Evolutionary conservation across 2,329 filamentous ascomycete species (phyloP).

Genomic region (Penicillium verrucosum): DNA sequence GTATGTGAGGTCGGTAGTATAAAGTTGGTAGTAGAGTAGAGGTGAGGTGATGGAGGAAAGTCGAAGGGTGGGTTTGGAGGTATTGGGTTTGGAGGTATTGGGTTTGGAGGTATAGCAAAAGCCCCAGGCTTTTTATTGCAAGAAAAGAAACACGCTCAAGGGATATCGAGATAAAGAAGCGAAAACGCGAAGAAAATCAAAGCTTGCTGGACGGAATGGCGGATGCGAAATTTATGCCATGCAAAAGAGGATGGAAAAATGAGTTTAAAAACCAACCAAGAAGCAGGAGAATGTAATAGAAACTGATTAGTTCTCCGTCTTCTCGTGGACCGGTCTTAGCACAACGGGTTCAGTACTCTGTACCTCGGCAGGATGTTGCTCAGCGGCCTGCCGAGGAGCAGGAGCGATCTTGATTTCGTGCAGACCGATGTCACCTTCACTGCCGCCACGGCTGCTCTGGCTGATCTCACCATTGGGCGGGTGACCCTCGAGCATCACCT

Average conservation of each 20-base stretch:
- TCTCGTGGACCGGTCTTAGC: slow-evolving; percentile 23
- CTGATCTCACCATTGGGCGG: slow-evolving; percentile 25
- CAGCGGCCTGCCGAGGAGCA: slow-evolving; percentile 31
- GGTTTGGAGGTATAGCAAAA: slow-evolving; percentile 15
- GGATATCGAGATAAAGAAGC: slow-evolving; percentile 27
- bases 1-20: background rate
- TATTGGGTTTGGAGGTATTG: too few species aligned
- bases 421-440: slow-evolving; percentile 29
- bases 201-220: slow-evolving; percentile 11
- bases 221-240: slow-evolving; percentile 1
- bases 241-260: background rate
- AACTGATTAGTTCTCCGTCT: slow-evolving; percentile 15
- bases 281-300: background rate
- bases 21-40: background rate
- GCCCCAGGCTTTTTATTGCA: slow-evolving; percentile 21
- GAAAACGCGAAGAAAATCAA: slow-evolving; percentile 12
- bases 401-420: slow-evolving; percentile 32
- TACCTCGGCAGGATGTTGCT: slow-evolving; percentile 21
- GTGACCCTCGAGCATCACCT: slow-evolving; percentile 24
- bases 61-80: slow-evolving; percentile 1
- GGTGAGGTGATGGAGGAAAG: background rate
- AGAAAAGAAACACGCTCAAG: slow-evolving; percentile 23
- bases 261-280: background rate
- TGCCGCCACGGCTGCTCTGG: slow-evolving; percentile 32
- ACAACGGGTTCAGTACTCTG: slow-evolving; percentile 14